These are phyloP conservation scores for Dionaea muscipula DNA, from an alignment of 179 eudicot genomes.

Conservation along the genomic window DNA sequence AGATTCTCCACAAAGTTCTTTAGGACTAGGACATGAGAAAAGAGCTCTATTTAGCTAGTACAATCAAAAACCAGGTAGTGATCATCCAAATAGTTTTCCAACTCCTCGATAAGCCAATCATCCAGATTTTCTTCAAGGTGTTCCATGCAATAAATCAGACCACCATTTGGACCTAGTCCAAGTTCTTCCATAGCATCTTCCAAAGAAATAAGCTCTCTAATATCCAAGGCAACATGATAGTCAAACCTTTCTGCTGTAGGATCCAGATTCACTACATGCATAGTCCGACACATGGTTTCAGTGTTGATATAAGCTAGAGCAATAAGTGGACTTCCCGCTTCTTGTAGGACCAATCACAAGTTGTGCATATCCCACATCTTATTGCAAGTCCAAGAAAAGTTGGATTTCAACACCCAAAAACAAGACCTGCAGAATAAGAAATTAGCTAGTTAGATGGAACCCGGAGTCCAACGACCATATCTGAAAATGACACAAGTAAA, in stretches of 20 bases:
- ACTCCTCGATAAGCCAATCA: slow-evolving; percentile 77
- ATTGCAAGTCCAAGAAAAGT: not conserved
- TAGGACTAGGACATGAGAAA: slow-evolving; percentile 83
- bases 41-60: slow-evolving; percentile 94
- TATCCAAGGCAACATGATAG: slow-evolving; percentile 88
- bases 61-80: slow-evolving; percentile 89
- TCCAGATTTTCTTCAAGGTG: slow-evolving; percentile 84
- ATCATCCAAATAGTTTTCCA: slow-evolving; percentile 76
- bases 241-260: slow-evolving; percentile 95
- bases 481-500: too few relatives aligned
- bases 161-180: slow-evolving; percentile 89
- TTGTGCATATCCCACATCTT: slow-evolving; percentile 71
- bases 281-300: slow-evolving; percentile 55
- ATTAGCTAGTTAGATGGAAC: too few relatives aligned
- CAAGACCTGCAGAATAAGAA: too few relatives aligned
- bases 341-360: slow-evolving; percentile 89
- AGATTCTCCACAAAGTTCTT: slow-evolving; percentile 87
- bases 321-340: slow-evolving; percentile 92
- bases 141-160: slow-evolving; percentile 91
- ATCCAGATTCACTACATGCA: slow-evolving; percentile 72
- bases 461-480: too few relatives aligned
- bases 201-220: slow-evolving; percentile 66
- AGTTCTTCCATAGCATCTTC: slow-evolving; percentile 97
- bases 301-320: slow-evolving; percentile 69
- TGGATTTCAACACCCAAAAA: too few relatives aligned